A percentile compares a stretch with the other conserved stretches of the same genome.
phyloP scores from a whole-genome alignment of 2,329 filamentous ascomycete species.

The Tolypocladium pustulatum region DNA sequence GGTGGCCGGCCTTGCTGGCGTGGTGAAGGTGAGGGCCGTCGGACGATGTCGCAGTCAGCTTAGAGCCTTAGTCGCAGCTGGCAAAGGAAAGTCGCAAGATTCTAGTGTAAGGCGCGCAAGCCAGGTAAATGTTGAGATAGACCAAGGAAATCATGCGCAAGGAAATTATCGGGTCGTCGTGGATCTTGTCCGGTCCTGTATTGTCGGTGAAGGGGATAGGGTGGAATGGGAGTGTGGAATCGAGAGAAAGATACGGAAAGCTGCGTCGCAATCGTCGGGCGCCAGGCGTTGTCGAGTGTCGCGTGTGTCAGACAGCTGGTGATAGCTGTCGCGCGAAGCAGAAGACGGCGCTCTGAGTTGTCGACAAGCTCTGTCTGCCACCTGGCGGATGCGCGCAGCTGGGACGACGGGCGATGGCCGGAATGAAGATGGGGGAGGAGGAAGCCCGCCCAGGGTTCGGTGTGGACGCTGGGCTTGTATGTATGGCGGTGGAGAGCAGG shows the following conservation, averaged over 20 bases:
- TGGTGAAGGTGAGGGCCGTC: background rate
- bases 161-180: background rate
- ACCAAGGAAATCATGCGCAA: background rate
- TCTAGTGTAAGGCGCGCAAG: background rate
- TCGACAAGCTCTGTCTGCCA: background rate
- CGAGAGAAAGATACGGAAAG: background rate
- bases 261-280: background rate
- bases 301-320: constrained; percentile 1
- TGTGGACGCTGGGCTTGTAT: constrained; percentile 8
- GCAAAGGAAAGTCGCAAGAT: background rate
- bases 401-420: constrained; percentile 15
- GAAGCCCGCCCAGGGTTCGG: constrained; percentile 5
- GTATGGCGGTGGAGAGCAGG: constrained; percentile 7
- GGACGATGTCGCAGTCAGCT: constrained; percentile 2
- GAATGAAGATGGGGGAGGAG: constrained; percentile 17
- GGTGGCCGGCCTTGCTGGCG: background rate
- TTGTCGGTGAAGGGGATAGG: background rate
- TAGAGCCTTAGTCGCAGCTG: constrained; percentile 2
- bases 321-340: constrained; percentile 6
- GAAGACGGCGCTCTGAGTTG: constrained; percentile 1
- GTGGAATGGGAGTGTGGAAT: background rate
- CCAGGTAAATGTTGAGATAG: background rate
- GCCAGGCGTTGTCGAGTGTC: background rate
- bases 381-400: constrained; percentile 8
- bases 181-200: background rate